Evolutionary conservation across 192 early-diverging fungal species (phyloP).

Genomic region (Ambispora gerdemannii): DNA sequence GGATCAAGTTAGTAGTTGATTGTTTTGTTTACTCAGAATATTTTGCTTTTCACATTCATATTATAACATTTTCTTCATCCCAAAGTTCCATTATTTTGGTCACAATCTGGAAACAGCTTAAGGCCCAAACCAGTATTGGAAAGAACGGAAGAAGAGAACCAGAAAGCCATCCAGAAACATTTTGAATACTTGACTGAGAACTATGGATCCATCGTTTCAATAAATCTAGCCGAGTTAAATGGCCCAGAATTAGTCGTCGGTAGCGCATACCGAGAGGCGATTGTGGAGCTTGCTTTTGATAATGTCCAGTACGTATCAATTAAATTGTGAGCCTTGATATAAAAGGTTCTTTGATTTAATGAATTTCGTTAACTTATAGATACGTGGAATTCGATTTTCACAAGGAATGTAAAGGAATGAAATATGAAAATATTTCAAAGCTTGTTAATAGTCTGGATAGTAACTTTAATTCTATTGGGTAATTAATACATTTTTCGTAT

Average conservation of each 20-base stretch:
- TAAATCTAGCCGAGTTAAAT: conserved; percentile 66
- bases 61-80: not conserved
- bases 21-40: not conserved
- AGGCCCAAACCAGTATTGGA: conserved; percentile 64
- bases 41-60: not conserved
- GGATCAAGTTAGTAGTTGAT: conserved; percentile 65
- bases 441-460: conserved; percentile 64
- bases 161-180: conserved; percentile 52
- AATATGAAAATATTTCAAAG: conserved; percentile 80
- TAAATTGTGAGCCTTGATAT: not conserved
- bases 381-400: conserved; percentile 97
- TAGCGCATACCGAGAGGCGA: conserved; percentile 53
- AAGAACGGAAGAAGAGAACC: conserved; percentile 51
- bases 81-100: conserved; percentile 68
- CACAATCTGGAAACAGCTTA: conserved; percentile 65
- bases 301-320: conserved; percentile 42
- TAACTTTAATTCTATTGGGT: conserved; percentile 66
- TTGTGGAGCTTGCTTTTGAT: conserved; percentile 46
- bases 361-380: too few species aligned
- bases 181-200: conserved; percentile 47
- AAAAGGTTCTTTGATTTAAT: not conserved
- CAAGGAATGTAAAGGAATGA: conserved; percentile 85
- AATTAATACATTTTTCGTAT: conserved; percentile 33
- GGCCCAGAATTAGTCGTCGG: conserved; percentile 68
- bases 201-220: conserved; percentile 56